Base-by-base conservation (phyloP, 768 basidiomycete species). In the Termitomyces sp. region DNA sequence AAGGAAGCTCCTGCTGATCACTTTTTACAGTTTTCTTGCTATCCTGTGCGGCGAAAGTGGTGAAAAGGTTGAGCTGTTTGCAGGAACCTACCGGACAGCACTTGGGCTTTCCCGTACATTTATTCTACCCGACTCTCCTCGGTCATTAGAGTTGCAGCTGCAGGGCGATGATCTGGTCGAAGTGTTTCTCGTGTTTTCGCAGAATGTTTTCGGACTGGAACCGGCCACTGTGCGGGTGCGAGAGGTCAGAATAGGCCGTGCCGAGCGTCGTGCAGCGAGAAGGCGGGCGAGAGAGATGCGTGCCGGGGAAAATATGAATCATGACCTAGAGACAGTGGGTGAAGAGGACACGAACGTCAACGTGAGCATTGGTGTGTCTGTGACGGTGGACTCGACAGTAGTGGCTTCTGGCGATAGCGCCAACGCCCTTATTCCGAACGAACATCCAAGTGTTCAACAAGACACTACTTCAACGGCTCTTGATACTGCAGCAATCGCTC, bases 111-210 rank as follows among this genome's bases (percentile, higher is more conserved):
- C 92, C n/a, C 82, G 93, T 44, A 95, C 93, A 1, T 95, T 95
- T 68, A 94, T 95, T 60, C 75, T 95, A 38, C 93, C 93, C 0
- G 93, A 95, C 66, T 93, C 92, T 12, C 93, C 93, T 3, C 81
- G 89, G 28, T 90, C 90, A 3, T 73, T 95, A 50, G 94, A 94
- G 67, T 76, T 95, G 21, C 86, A 95, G 68, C 75, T 95, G 11
- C 93, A 95, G 69, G 93, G 93, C 6, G 94, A 95, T 66, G 93
- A 95, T 64, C 80, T 95, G 3, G 91, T 94, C 4, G 93, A 95
- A 68, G 86, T 95, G 8, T 95, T 94, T 68, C 78, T 95, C 30
- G 89, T 95, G 3, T 95, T 95, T 67, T 82, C 86, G 2, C 91
- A 94, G 67, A 94, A 93, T 60, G 89, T 95, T 30, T 95, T 95